Base-by-base conservation (phyloP, 176 grass and related monocot genomes). In the Cymbopogon citratus region DNA sequence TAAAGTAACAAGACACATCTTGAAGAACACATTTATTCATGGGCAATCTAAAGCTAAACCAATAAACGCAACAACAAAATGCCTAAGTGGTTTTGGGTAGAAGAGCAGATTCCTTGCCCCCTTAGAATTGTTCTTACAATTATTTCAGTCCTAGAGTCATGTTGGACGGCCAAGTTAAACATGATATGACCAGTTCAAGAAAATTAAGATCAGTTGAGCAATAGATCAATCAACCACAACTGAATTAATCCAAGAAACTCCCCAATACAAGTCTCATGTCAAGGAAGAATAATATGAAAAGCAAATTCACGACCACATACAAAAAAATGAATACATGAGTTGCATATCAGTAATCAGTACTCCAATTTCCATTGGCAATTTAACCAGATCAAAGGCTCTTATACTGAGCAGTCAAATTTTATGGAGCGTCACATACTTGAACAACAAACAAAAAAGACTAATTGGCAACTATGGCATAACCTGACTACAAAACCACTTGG, bases 21-120 rank as follows among this genome's bases (percentile, higher is more conserved):
- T 9, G 11, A 85, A 28, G 5, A 72, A 65, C 29, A 74, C 61
- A 74, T 74, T 74, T 83, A 60, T 74, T 31, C 29, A 65, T 36
- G 14, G 21, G 36, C 33, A 12, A 64, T 63, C 45, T 11, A 82
- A 63, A 63, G 13, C 18, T 14, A 6, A 63, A 38, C 27, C 8
- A 80, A 36, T 33, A 82, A 12, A 11, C 5, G 43, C 31, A 80
- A 10, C 13, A 82, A n/a, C 25, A 6, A 73, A 61, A 63, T 82
- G 54, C 3, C 1, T 65, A 29, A 12, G 39, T 24, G 41, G 7
- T 13, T 59, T 59, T 76, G 3, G 23, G 45, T 21, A 2, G 0
- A 12, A 31, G 5, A 54, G 31, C 9, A 25, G 31, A 10, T 28
- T 75, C 43, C 23, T 83, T 65, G 31, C n/a, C 26, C 63, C 24